Base-by-base conservation (phyloP, 257 asterid species). In the Penstemon eatonii region DNA sequence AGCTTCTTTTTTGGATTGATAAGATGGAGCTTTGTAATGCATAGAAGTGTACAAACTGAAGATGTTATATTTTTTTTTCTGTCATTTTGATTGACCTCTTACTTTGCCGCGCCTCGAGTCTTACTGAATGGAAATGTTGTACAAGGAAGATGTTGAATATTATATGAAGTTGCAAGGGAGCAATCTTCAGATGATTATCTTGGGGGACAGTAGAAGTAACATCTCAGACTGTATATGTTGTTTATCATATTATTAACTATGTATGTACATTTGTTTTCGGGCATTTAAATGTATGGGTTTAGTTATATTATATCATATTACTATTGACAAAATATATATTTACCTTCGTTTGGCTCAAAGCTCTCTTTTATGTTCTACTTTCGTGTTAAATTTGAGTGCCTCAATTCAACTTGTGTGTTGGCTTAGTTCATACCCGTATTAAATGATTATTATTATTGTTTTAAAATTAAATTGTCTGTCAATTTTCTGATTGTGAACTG, bases 1-100 rank as follows among this genome's bases (percentile, higher is more conserved):
- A 83, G 85, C 78, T 90, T 60, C 88, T 86, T 60, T 82, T 73
- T 43, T 74, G 82, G 77, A 63, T 83, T 33, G 88, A 72, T 9
- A 83, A 83, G 76, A 77, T 53, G 72, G 72, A 12, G 71, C 65
- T 44, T 57, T 70, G 67, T 5, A 52, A 7, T 47, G 73, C 70
- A 47, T 70, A 73, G 68, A 62, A 43, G 52, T 67, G 68, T 60
- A 54, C 63, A 64, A 56, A 73, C 40, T 56, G 40, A 49, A 47
- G 58, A 61, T 73, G 59, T 41, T 25, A 46, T 15, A 36, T 57
- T 13, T 66, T 37, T n/a, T 63, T 7, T 61, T 15, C 18, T 47
- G 50, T 52, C 8, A 11, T 56, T 52, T 38, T 44, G 49, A 33
- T 57, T 41, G 38, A 70, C 60, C 37, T 51, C 77, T 9, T 54